Evolutionary conservation across 257 asterid genomes (phyloP).

Genomic region (Solanum etuberosum): DNA sequence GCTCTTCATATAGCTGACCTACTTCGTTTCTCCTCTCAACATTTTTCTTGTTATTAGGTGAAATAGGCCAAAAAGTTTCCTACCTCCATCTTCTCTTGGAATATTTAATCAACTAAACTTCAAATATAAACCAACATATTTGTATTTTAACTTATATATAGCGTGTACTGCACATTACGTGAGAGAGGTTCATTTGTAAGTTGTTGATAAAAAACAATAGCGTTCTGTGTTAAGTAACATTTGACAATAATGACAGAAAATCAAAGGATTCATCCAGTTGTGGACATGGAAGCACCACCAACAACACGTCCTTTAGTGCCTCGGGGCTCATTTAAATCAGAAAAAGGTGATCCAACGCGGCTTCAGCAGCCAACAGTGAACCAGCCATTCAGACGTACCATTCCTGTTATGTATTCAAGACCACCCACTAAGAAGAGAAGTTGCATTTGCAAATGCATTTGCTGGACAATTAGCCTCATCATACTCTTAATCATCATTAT

Average conservation of each 20-base stretch:
- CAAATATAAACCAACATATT: neutral
- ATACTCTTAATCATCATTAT: slow-evolving; percentile 41
- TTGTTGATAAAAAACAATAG: neutral
- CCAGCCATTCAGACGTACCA: slow-evolving; percentile 12
- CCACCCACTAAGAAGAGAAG: slow-evolving; percentile 19
- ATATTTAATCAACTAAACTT: neutral
- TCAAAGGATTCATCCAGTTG: slow-evolving; percentile 59
- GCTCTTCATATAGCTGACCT: slow-evolving; percentile 1
- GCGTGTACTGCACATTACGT: neutral
- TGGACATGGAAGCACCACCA: slow-evolving; percentile 30
- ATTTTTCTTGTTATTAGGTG: neutral
- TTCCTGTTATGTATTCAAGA: slow-evolving; percentile 10
- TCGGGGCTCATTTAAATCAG: slow-evolving; percentile 17
- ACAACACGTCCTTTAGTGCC: slow-evolving; percentile 19
- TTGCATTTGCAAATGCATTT: slow-evolving; percentile 63
- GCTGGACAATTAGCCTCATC: slow-evolving; percentile 63
- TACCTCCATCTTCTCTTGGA: neutral
- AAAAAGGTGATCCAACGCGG: slow-evolving; percentile 15
- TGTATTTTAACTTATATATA: neutral
- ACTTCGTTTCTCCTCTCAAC: neutral
- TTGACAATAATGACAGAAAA: slow-evolving; percentile 28
- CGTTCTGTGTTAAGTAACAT: neutral
- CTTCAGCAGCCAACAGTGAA: slow-evolving; percentile 7
- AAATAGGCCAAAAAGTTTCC: neutral
- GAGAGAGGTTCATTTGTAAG: neutral